These are phyloP conservation scores for Nitzschia palea DNA, from an alignment of 108 stramenopile species.

Conservation along the genomic window DNA sequence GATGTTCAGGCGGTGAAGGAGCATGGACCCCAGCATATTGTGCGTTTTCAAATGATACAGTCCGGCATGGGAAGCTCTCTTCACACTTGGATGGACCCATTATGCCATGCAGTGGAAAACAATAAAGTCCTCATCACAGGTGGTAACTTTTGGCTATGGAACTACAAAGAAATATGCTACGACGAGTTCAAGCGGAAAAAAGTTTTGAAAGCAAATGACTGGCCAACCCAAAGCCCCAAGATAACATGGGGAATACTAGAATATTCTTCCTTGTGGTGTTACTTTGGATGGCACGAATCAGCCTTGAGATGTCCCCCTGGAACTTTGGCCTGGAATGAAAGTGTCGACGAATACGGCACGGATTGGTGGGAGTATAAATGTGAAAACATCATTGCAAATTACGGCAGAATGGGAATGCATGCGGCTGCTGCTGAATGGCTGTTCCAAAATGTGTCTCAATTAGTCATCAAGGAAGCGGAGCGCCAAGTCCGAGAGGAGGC, in stretches of 20 bases:
- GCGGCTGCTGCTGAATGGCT: neutral
- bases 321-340: slow-evolving; percentile 13
- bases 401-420: too few species aligned
- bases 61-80: too few species aligned
- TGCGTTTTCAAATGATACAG: too few species aligned
- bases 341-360: too few species aligned
- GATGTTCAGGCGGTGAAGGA: too few species aligned
- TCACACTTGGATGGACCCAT: slow-evolving; percentile 25
- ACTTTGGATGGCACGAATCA: slow-evolving; percentile 51
- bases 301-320: slow-evolving; percentile 46
- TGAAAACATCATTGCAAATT: neutral
- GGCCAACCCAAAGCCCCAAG: too few species aligned
- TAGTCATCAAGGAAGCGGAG: neutral
- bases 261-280: slow-evolving; percentile 45
- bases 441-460: neutral
- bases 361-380: too few species aligned
- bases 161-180: slow-evolving; percentile 52
- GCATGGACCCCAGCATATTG: too few species aligned
- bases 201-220: too few species aligned
- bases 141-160: slow-evolving; percentile 32
- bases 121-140: slow-evolving; percentile 32
- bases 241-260: slow-evolving; percentile 18
- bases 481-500: neutral
- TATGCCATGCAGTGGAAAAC: slow-evolving; percentile 32
- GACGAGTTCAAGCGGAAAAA: too few species aligned